phyloP scores from a whole-genome alignment of 2,329 filamentous ascomycete species.

The Claviceps maximensis region DNA sequence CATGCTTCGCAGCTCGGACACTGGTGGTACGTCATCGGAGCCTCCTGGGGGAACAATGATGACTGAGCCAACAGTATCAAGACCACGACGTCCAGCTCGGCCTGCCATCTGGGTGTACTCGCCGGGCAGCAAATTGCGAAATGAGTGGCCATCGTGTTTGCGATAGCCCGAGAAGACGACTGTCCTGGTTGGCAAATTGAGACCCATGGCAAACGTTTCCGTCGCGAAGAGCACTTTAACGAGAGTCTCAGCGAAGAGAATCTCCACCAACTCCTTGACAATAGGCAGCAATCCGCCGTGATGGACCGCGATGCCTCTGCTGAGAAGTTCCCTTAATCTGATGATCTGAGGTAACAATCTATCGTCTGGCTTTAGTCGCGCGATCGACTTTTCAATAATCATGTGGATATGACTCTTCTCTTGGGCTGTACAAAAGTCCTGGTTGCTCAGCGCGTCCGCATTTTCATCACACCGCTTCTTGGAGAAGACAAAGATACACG shows the following conservation, averaged over 20 bases:
- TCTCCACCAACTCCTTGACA: slow-evolving; percentile 95
- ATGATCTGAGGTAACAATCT: slow-evolving; percentile 83
- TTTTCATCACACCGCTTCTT: slow-evolving; percentile 97
- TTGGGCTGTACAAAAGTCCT: slow-evolving; percentile 83
- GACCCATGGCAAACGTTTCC: slow-evolving; percentile 96
- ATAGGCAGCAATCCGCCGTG: slow-evolving; percentile 91
- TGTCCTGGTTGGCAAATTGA: slow-evolving; percentile 89
- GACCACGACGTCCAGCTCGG: slow-evolving; percentile 78
- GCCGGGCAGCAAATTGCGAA: slow-evolving; percentile 80
- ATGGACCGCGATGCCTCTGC: slow-evolving; percentile 86
- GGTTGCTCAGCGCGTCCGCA: slow-evolving; percentile 84
- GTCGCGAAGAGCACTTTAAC: slow-evolving; percentile 97
- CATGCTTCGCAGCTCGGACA: slow-evolving; percentile 75
- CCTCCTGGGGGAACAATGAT: slow-evolving; percentile 77
- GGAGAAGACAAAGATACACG: slow-evolving; percentile 96
- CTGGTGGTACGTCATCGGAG: slow-evolving; percentile 77
- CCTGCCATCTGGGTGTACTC: slow-evolving; percentile 99
- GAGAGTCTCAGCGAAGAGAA: slow-evolving; percentile 84
- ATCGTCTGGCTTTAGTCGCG: slow-evolving; percentile 82
- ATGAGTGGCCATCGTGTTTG: slow-evolving; percentile 87
- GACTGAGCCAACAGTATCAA: slow-evolving; percentile 85
- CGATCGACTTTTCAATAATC: slow-evolving; percentile 91
- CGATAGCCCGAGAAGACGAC: slow-evolving; percentile 96
- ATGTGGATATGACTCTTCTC: slow-evolving; percentile 98
- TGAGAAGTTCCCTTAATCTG: slow-evolving; percentile 70